phyloP scores from a whole-genome alignment of 2,329 filamentous ascomycete species.

The Diaporthe vexans region DNA sequence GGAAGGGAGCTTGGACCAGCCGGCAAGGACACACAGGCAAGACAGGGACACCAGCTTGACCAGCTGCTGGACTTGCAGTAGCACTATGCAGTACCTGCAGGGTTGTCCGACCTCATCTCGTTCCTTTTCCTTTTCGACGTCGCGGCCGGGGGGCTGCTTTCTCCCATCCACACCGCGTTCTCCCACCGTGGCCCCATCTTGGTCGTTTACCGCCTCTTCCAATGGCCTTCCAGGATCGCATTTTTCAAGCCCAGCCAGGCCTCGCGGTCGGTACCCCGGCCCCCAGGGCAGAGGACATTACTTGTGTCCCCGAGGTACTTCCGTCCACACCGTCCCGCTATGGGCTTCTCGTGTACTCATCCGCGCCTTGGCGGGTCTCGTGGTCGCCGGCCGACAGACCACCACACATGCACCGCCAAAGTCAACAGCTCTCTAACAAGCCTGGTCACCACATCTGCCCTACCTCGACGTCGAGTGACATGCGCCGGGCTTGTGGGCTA shows the following conservation, averaged over 20 bases:
- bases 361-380: slow-evolving; percentile 33
- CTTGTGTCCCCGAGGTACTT: slow-evolving; percentile 39
- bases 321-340: slow-evolving; percentile 13
- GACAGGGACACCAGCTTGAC: not conserved
- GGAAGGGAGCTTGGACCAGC: slow-evolving; percentile 32
- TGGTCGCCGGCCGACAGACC: slow-evolving; percentile 38
- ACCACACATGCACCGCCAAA: slow-evolving; percentile 29
- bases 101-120: slow-evolving; percentile 32
- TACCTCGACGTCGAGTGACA: slow-evolving; percentile 37
- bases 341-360: slow-evolving; percentile 33
- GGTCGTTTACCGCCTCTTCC: slow-evolving; percentile 35
- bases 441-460: slow-evolving; percentile 38
- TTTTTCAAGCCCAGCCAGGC: slow-evolving; percentile 35
- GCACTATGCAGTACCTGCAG: slow-evolving; percentile 33
- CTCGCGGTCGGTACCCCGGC: not conserved
- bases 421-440: slow-evolving; percentile 26
- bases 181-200: slow-evolving; percentile 35
- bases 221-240: slow-evolving; percentile 35
- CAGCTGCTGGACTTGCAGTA: slow-evolving; percentile 32
- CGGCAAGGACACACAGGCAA: not conserved
- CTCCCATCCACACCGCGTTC: slow-evolving; percentile 37
- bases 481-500: slow-evolving; percentile 35
- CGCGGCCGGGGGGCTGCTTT: slow-evolving; percentile 19
- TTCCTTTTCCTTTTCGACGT: slow-evolving; percentile 5
- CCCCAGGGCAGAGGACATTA: slow-evolving; percentile 26